These are phyloP conservation scores for Macrolepiota dolichaula DNA, from an alignment of 768 basidiomycete species.

Conservation along the genomic window DNA sequence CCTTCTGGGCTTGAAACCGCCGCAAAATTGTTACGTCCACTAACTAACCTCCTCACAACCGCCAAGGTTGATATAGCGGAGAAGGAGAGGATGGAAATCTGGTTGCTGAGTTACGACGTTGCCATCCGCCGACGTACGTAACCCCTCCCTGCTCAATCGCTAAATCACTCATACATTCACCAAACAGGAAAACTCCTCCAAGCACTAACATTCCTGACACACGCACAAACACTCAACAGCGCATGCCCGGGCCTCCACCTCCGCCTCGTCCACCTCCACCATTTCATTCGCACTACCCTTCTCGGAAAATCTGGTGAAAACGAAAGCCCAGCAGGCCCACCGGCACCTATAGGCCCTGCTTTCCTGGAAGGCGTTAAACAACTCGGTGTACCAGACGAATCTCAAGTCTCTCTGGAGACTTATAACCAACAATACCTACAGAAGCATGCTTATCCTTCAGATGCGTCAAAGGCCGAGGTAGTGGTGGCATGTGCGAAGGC, in stretches of 20 bases:
- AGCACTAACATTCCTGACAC: slow-evolving; percentile 64
- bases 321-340: no score
- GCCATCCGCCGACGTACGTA: slow-evolving; percentile 73
- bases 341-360: slow-evolving; percentile 42
- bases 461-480: slow-evolving; percentile 29
- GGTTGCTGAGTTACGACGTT: slow-evolving; percentile 78
- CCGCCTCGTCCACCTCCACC: slow-evolving; percentile 57
- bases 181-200: slow-evolving; percentile 73
- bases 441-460: slow-evolving; percentile 33
- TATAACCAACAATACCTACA: slow-evolving; percentile 81
- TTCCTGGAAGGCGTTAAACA: slow-evolving; percentile 44
- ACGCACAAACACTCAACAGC: slow-evolving; percentile 49
- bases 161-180: background rate
- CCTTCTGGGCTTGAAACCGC: slow-evolving; percentile 74
- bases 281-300: slow-evolving; percentile 32
- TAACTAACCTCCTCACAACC: slow-evolving; percentile 45
- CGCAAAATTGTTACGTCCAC: slow-evolving; percentile 61
- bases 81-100: slow-evolving; percentile 56
- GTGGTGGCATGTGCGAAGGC: slow-evolving; percentile 66
- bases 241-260: slow-evolving; percentile 68
- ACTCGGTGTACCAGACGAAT: slow-evolving; percentile 37
- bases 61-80: background rate
- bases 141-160: background rate
- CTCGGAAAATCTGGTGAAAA: slow-evolving; percentile 16
- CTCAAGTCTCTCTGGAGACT: slow-evolving; percentile 53